These are phyloP conservation scores for Scheffersomyces ergatensis DNA, from an alignment of 805 yeast species.

Conservation along the genomic window DNA sequence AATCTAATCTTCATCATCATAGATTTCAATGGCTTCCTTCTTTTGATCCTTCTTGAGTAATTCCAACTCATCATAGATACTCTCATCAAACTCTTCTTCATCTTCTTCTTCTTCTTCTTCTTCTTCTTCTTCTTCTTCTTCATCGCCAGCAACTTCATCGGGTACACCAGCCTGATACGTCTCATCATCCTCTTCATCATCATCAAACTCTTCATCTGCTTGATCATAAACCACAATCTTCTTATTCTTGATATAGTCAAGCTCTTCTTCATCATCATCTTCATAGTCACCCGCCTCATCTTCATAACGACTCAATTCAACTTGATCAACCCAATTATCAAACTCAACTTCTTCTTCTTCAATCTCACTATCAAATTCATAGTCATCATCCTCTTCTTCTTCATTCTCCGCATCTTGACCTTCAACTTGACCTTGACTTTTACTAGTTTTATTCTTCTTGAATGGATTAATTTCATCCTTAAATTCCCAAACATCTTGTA, in stretches of 20 bases:
- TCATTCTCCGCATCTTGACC: slow-evolving; percentile 8
- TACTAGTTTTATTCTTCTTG: neutral
- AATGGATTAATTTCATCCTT: slow-evolving; percentile 25
- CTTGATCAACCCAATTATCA: slow-evolving; percentile 13
- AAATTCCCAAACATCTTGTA: slow-evolving; percentile 36
- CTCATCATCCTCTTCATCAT: slow-evolving; percentile 16
- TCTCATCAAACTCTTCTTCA: slow-evolving; percentile 6
- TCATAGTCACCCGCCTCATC: slow-evolving; percentile 4
- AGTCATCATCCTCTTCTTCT: slow-evolving; percentile 13
- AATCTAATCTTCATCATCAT: slow-evolving; percentile 10
- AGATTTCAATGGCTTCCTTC: slow-evolving; percentile 9
- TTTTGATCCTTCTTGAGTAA: slow-evolving; percentile 4
- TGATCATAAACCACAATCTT: slow-evolving; percentile 16
- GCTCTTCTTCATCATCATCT: slow-evolving; percentile 16
- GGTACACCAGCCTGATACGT: slow-evolving; percentile 12
- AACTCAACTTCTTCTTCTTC: slow-evolving; percentile 6
- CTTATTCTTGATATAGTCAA: slow-evolving; percentile 7
- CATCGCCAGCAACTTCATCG: slow-evolving; percentile 8
- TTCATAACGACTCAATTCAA: slow-evolving; percentile 7
- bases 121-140: slow-evolving; percentile 6
- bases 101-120: slow-evolving; percentile 16
- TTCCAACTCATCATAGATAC: slow-evolving; percentile 3
- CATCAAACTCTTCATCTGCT: slow-evolving; percentile 8
- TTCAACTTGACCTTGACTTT: slow-evolving; percentile 3
- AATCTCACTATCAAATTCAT: slow-evolving; percentile 12